Evolutionary conservation across 139 green algal species (phyloP).

Genomic region (Mesostigma viride): DNA sequence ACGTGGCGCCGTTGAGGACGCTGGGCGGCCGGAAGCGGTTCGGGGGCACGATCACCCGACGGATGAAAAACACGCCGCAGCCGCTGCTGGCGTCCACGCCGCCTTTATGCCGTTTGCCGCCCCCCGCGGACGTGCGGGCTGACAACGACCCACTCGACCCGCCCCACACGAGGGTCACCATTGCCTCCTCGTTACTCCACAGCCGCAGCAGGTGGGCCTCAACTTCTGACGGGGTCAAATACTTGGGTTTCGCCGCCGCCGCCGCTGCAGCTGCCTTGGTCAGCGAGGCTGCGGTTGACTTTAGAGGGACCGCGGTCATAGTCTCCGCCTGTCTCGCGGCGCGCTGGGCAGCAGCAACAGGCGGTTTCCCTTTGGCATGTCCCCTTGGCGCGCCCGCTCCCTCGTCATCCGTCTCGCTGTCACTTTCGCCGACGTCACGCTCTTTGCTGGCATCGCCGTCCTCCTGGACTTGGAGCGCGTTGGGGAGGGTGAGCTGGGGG

Average conservation of each 20-base stretch:
- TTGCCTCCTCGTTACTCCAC: conserved; percentile 53
- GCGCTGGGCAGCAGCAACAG: no score
- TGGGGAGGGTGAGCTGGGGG: conserved; percentile 26
- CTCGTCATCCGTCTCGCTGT: no score
- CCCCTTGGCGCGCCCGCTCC: no score
- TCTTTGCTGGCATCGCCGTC: not conserved
- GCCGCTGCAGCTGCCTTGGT: not conserved
- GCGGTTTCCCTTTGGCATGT: no score
- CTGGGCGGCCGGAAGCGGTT: conserved; percentile 72
- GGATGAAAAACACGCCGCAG: conserved; percentile 74
- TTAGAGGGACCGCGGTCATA: no score
- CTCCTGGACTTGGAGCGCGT: not conserved
- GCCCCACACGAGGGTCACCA: conserved; percentile 59
- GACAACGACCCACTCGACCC: not conserved
- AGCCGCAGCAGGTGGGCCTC: conserved; percentile 55
- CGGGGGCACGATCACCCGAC: conserved; percentile 70
- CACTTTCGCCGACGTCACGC: no score
- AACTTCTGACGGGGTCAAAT: conserved; percentile 63
- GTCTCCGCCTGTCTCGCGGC: no score
- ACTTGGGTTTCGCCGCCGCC: conserved; percentile 34
- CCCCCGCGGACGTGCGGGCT: not conserved
- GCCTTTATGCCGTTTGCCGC: not conserved
- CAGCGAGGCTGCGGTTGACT: no score
- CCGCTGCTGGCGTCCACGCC: no score
- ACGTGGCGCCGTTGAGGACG: conserved; percentile 39